Percentiles rank a stretch among this genome's conserved stretches.
These are phyloP conservation scores for Nadsonia commutata DNA, from an alignment of 1,139 yeast genomes.

Conservation along the genomic window DNA sequence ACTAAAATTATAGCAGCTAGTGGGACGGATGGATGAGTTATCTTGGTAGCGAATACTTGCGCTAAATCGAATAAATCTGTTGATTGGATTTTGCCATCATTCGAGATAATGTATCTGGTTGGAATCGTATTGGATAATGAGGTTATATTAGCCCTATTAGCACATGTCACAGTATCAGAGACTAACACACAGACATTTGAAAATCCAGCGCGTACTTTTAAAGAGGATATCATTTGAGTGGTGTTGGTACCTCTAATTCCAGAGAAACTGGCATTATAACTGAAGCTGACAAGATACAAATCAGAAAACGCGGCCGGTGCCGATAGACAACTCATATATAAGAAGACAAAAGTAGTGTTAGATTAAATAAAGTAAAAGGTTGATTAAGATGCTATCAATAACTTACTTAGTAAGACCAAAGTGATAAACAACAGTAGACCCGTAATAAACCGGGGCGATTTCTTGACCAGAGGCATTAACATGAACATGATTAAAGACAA, in stretches of 20 bases:
- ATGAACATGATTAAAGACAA: not conserved
- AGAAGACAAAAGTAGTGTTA: conserved; percentile 33
- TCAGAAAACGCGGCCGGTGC: conserved; percentile 29
- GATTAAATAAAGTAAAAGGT: conserved; percentile 26
- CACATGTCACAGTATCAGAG: conserved; percentile 23
- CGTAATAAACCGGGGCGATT: conserved; percentile 2
- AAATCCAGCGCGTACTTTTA: conserved; percentile 36
- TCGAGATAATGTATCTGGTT: too few relatives aligned
- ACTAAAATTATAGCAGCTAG: conserved; percentile 35
- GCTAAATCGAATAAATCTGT: conserved; percentile 25
- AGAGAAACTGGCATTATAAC: conserved; percentile 30
- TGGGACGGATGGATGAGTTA: conserved; percentile 41
- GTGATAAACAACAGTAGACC: conserved; percentile 8
- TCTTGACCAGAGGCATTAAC: too few relatives aligned
- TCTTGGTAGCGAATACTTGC: conserved; percentile 27
- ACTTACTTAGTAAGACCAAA: conserved; percentile 9
- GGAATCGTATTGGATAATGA: conserved; percentile 27
- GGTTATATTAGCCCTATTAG: conserved; percentile 21
- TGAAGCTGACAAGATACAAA: conserved; percentile 32
- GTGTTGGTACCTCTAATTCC: conserved; percentile 18
- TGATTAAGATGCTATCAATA: conserved; percentile 15
- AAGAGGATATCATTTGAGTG: conserved; percentile 15
- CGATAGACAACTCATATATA: conserved; percentile 38
- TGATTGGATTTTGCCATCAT: too few relatives aligned
- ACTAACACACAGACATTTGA: conserved; percentile 33